Conservation (phyloP, 306 rosid genomes). For the Pueraria montana region DNA sequence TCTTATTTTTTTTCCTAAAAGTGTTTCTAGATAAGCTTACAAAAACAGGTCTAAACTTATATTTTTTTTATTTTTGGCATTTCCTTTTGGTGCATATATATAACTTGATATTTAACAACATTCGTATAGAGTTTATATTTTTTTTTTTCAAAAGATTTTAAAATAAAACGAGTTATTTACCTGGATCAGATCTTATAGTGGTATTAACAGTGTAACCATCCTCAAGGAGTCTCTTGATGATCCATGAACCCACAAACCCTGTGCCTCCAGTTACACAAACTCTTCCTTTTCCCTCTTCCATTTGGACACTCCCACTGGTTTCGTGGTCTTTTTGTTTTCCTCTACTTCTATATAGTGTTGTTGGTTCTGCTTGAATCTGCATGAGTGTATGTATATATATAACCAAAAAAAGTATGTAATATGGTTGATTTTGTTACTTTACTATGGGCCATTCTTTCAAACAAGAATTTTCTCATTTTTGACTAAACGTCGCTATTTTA, state of each 20-base stretch:
- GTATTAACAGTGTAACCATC: constrained; percentile 64
- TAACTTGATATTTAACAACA: background rate
- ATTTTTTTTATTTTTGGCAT: too few species aligned
- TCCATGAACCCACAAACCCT: constrained; percentile 68
- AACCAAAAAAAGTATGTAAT: too few species aligned
- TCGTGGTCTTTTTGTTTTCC: background rate
- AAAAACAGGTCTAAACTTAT: too few species aligned
- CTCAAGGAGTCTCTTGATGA: constrained; percentile 60
- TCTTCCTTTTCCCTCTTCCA: constrained; percentile 59
- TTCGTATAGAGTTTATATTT: background rate
- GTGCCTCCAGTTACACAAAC: too few species aligned
- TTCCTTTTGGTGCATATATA: background rate
- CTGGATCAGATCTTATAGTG: constrained; percentile 62
- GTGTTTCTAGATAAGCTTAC: too few species aligned
- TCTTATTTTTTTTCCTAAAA: too few species aligned
- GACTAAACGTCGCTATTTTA: background rate
- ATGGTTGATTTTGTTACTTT: background rate
- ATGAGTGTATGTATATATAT: background rate
- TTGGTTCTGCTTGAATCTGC: background rate
- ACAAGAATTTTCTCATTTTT: background rate
- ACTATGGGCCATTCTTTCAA: background rate
- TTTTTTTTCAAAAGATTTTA: background rate
- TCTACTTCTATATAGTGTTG: background rate
- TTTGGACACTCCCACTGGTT: background rate
- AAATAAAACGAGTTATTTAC: constrained; percentile 3